Evolutionary conservation across 2,329 filamentous ascomycete species (phyloP).

Genomic region (Monosporascus cannonballus): DNA sequence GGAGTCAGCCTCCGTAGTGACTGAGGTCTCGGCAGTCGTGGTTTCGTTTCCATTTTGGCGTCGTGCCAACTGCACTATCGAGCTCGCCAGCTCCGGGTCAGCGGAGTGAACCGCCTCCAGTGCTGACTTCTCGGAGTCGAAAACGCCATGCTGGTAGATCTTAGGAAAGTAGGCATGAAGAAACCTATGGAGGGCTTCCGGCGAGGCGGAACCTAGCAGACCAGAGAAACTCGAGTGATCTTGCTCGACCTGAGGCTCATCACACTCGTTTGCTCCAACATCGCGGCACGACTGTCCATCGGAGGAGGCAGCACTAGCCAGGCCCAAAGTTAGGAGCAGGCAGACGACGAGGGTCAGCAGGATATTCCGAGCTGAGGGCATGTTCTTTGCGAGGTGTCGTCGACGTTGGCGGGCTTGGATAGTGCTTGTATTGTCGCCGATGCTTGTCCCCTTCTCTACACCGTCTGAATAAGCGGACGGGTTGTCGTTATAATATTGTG

Average conservation of each 20-base stretch:
- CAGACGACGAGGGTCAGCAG: conserved; percentile 27
- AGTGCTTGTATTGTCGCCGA: conserved; percentile 6
- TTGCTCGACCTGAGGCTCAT: conserved; percentile 8
- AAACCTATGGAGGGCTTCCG: conserved; percentile 57
- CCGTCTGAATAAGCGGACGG: not conserved
- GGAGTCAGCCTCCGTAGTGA: conserved; percentile 8
- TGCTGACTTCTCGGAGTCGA: conserved; percentile 56
- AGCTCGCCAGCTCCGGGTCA: conserved; percentile 55
- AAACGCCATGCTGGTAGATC: conserved; percentile 63
- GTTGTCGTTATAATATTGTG: not conserved
- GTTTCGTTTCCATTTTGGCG: conserved; percentile 41
- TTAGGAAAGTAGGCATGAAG: conserved; percentile 57
- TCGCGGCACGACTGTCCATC: conserved; percentile 14
- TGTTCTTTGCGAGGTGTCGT: conserved; percentile 17
- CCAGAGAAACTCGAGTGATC: conserved; percentile 41
- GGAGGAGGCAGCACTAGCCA: conserved; percentile 25
- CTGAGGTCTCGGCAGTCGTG: conserved; percentile 19
- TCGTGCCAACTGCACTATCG: conserved; percentile 59
- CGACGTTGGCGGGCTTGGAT: conserved; percentile 2
- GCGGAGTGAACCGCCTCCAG: conserved; percentile 56
- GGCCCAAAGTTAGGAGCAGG: conserved; percentile 26
- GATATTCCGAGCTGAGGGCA: conserved; percentile 32
- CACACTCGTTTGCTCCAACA: conserved; percentile 6
- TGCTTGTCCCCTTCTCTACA: not conserved
- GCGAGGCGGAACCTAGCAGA: conserved; percentile 49